Base-by-base conservation (phyloP, 2,329 filamentous ascomycete species). In the Leptographium procerum region DNA sequence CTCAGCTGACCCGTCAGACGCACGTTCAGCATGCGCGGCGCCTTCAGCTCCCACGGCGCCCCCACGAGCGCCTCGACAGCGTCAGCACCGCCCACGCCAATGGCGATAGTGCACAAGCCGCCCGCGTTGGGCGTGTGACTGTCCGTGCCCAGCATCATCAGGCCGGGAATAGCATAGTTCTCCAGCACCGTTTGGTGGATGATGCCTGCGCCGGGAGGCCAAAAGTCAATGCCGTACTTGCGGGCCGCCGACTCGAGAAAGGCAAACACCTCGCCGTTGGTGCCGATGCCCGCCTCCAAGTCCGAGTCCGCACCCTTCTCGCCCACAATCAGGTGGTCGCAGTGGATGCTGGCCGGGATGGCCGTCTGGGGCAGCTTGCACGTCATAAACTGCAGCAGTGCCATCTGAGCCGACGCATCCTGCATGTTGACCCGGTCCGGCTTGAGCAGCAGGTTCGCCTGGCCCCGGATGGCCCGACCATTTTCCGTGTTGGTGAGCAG, bases 121-220 rank as follows among this genome's bases (percentile, higher is more conserved):
- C 94, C 94, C n/a, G 90, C 94, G 69, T 97, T 99, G 50, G 94
- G 94, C 52, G 91, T 96, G 73, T 99, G 94, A 68, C 89, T 95
- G 73, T 99, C 94, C 33, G 94, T 99, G 58, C 94, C 94, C 47
- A 99, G 82, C 91, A 99, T 97, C 91, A 99, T 96, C 66, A 97
- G 75, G 55, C 94, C 94, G 24, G 94, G 94, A n/a, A 92, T 85
- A 36, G 91, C 89, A 70, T 99, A 99, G 75, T 99, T 97, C 77
- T 99, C 94, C 66, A 99, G 75, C 26, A 99, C 94, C 56, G 89
- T 95, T 80, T 99, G 94, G 75, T 99, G 94, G 64, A 99, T 96
- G 64, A 96, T 96, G 63, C 91, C 91, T 9, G 91, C 91, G 61
- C 91, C 91, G 0, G 91, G 91, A 2, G 90, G 89, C 91, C 91